Conservation (phyloP, 768 basidiomycete species). For the Tephrocybe rancida region DNA sequence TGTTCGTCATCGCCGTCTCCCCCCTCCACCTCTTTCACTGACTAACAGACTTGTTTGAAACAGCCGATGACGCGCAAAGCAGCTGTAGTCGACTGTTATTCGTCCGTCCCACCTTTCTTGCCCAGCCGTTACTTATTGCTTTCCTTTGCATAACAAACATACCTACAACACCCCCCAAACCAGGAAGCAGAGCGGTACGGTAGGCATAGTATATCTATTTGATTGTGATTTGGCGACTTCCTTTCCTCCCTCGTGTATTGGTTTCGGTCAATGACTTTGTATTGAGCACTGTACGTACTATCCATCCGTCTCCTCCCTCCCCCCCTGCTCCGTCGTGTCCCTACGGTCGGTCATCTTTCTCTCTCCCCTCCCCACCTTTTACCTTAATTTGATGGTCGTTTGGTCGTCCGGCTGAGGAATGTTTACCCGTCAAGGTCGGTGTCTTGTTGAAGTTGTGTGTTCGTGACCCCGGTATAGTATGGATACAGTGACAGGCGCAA, state of each 20-base stretch:
- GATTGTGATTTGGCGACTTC: background rate
- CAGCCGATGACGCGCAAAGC: too few species aligned
- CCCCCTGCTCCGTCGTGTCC: background rate
- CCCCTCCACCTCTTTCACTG: background rate
- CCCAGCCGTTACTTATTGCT: too few species aligned
- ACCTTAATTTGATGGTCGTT: background rate
- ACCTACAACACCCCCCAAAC: background rate
- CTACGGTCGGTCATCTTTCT: conserved; percentile 12
- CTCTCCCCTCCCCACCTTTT: background rate
- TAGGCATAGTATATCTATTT: conserved; percentile 12
- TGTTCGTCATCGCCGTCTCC: background rate
- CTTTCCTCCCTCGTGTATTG: background rate
- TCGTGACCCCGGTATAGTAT: too few species aligned
- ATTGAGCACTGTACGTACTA: conserved; percentile 13
- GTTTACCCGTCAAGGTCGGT: background rate
- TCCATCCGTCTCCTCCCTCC: background rate
- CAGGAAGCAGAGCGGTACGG: conserved; percentile 1
- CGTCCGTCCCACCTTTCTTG: too few species aligned
- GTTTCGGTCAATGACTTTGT: too few species aligned
- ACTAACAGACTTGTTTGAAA: background rate
- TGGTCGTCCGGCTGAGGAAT: too few species aligned
- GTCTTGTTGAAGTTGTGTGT: background rate
- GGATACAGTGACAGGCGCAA: too few species aligned
- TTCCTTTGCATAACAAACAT: too few species aligned
- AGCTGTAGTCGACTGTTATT: too few species aligned